phyloP scores from a whole-genome alignment of 2,329 filamentous ascomycete species.

The Huntiella abstrusa region DNA sequence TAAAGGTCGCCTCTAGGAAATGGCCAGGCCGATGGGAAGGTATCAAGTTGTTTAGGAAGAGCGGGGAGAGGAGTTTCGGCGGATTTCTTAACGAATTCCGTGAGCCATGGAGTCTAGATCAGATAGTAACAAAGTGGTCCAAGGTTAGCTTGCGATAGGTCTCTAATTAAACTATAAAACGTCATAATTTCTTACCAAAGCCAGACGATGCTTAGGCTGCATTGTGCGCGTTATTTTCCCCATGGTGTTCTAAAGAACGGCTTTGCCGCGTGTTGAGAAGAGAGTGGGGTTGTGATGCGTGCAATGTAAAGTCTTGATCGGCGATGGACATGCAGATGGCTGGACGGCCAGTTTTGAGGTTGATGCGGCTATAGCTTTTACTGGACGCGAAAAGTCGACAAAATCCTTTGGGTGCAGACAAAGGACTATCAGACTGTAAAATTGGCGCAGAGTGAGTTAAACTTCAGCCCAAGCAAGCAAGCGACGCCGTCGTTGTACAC shows the following conservation, averaged over 20 bases:
- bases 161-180: neutral
- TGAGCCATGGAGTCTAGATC: conserved; percentile 65
- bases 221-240: conserved; percentile 50
- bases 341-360: neutral
- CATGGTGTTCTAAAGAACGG: conserved; percentile 31
- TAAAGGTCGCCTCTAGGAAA: conserved; percentile 92
- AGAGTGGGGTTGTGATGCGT: neutral
- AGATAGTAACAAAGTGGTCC: neutral
- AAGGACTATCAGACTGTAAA: neutral
- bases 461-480: no score
- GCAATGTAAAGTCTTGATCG: no score
- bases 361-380: neutral
- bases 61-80: conserved; percentile 52
- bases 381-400: neutral
- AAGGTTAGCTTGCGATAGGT: neutral
- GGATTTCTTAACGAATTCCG: conserved; percentile 57
- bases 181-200: conserved; percentile 30
- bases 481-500: no score
- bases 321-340: neutral
- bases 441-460: neutral
- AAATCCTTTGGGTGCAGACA: neutral
- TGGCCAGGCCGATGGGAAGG: conserved; percentile 80
- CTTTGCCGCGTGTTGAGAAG: neutral
- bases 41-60: conserved; percentile 56
- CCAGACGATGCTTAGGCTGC: conserved; percentile 48